Base-by-base conservation (phyloP, 2,329 filamentous ascomycete genomes). In the Cercospora sesami region DNA sequence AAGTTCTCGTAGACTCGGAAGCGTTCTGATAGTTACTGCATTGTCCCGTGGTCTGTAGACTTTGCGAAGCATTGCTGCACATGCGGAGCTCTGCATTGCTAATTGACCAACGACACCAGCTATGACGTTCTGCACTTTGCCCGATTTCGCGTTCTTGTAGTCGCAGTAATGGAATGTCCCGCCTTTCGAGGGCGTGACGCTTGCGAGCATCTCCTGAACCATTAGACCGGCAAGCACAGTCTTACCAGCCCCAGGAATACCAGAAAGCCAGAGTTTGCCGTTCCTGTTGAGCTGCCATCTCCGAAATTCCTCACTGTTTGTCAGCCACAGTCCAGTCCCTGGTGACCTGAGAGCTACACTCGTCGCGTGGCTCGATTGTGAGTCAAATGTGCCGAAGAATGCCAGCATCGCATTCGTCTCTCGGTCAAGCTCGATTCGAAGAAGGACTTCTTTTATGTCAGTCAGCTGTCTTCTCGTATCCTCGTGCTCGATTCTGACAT, bases 21-120 rank as follows among this genome's bases (percentile, higher is more conserved):
- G 14, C 7, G 1, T 6, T 5, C 33, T 39, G 5, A 5, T 2
- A 2, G 5, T 16, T 0, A 39, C 5, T 4, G 1, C 10, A 2
- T 7, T 39, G 4, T 16, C 3, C 5, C 7, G 1, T 5, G 33
- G 33, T 12, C 16, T 39, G 33, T 39, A 39, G 0, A 39, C 5
- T 12, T 7, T 6, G 14, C 14, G 33, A 7, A 39, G 33, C 5
- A 39, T 39, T 16, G 12, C 14, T 2, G 14, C 4, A 5, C 33
- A 39, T 16, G 14, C 33, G 7, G 12, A 39, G 33, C 5, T 39
- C 33, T 39, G 33, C 14, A 39, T 39, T 14, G 33, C 33, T 2
- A 39, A 5, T 3, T 39, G 33, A 2, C 14, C 33, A 16, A 39
- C 33, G 5, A 39, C 1, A 3, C 33, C 16, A 2, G 33, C 33